A percentile compares a stretch with the other conserved stretches of the same genome.
Evolutionary conservation across 2,329 filamentous ascomycete species (phyloP).

Genomic region (Fusarium acutatum): DNA sequence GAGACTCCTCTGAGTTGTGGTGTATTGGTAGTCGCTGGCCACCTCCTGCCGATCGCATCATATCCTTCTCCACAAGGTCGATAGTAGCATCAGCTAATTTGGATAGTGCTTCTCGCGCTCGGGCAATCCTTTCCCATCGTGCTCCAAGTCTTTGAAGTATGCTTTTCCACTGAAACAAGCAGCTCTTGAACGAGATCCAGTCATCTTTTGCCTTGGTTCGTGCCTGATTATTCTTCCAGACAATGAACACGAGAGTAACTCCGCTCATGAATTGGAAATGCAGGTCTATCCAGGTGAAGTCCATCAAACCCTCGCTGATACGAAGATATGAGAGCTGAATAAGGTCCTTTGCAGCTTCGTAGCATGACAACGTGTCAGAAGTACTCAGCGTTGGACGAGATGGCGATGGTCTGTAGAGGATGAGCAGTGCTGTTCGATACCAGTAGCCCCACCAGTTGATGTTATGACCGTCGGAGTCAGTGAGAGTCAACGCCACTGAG

Average conservation of each 20-base stretch:
- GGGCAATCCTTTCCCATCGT: not conserved
- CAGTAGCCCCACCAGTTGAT: constrained; percentile 17
- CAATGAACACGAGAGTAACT: not conserved
- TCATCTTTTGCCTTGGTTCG: not conserved
- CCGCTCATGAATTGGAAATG: constrained; percentile 21
- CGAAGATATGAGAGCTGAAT: constrained; percentile 11
- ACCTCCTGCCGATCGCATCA: not conserved
- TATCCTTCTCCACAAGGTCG: not conserved
- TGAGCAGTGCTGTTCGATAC: constrained; percentile 2
- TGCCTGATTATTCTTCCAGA: not conserved
- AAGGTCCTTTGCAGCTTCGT: not conserved
- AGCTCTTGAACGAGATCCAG: constrained; percentile 2
- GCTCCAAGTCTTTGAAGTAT: not conserved
- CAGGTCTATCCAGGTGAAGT: constrained; percentile 11
- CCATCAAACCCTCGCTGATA: not conserved
- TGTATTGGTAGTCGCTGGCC: fast-evolving
- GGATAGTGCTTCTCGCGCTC: not conserved
- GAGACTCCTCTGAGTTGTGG: not conserved
- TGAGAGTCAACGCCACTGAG: not conserved
- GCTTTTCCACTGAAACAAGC: not conserved
- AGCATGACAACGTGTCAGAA: not conserved
- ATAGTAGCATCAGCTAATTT: constrained; percentile 14
- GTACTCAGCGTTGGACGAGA: not conserved
- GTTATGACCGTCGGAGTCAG: not conserved
- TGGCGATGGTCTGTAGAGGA: not conserved